phyloP scores from a whole-genome alignment of 2,329 filamentous ascomycete species.

The Boeremia lycopersici region DNA sequence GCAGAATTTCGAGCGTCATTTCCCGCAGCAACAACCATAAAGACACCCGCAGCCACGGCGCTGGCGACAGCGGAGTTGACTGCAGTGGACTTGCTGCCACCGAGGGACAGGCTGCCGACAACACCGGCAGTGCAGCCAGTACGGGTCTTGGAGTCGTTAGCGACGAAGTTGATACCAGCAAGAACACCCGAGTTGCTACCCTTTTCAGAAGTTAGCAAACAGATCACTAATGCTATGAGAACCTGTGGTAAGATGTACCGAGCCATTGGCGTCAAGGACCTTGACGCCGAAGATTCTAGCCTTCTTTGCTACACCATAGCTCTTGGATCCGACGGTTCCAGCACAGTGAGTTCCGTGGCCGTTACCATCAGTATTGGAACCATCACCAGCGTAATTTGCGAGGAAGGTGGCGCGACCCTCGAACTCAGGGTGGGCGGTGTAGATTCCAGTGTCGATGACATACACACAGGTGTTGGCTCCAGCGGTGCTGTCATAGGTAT shows the following conservation, averaged over 20 bases:
- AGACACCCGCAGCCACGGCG: constrained; percentile 46
- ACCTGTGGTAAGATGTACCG: constrained; percentile 32
- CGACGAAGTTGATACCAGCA: constrained; percentile 47
- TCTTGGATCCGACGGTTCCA: constrained; percentile 46
- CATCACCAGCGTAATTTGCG: constrained; percentile 47
- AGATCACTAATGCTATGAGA: constrained; percentile 8
- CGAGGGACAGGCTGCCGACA: constrained; percentile 50
- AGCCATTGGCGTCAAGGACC: constrained; percentile 45
- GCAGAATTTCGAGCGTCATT: constrained; percentile 43
- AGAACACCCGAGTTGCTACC: constrained; percentile 52
- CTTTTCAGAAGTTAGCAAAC: constrained; percentile 5
- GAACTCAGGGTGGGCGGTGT: constrained; percentile 56
- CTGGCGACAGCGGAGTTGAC: constrained; percentile 48
- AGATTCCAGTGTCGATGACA: constrained; percentile 70
- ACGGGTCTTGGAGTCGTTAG: constrained; percentile 42
- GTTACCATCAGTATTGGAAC: constrained; percentile 45
- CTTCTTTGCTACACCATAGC: constrained; percentile 48
- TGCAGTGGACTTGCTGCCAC: constrained; percentile 44
- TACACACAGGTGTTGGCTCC: constrained; percentile 59
- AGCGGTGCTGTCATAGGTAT: constrained; percentile 49
- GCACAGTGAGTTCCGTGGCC: constrained; percentile 50
- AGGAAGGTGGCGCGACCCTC: constrained; percentile 48
- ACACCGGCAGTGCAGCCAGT: constrained; percentile 43
- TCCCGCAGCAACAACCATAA: constrained; percentile 50
- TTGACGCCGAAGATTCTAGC: constrained; percentile 50